A percentile compares a stretch with the other conserved stretches of the same genome.
Conservation (phyloP, 164 flowering plant species). For the Magnolia kwangsiensis region DNA sequence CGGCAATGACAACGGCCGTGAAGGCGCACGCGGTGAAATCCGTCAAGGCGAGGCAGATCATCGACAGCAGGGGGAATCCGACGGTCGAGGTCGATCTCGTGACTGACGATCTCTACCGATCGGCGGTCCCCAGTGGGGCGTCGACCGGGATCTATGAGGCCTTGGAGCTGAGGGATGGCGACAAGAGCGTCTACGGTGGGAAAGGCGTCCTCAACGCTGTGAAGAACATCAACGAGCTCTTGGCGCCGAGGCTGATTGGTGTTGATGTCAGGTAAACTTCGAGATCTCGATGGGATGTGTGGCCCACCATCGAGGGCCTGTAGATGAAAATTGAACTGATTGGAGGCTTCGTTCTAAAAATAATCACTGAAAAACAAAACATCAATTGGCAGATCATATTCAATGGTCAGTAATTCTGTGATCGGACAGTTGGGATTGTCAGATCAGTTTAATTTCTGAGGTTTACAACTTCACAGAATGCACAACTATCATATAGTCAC, state of each 20-base stretch:
- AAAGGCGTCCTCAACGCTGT: slow-evolving; percentile 88
- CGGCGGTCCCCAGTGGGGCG: slow-evolving; percentile 96
- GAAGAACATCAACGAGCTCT: slow-evolving; percentile 62
- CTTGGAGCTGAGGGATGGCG: slow-evolving; percentile 91
- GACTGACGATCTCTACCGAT: slow-evolving; percentile 70
- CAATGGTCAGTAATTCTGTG: too few species aligned
- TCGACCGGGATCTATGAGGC: slow-evolving; percentile 99
- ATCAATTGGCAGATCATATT: too few species aligned
- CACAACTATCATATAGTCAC: too few species aligned
- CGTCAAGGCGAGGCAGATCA: slow-evolving; percentile 91
- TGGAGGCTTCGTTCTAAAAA: too few species aligned
- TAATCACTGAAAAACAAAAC: too few species aligned
- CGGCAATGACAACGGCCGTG: slow-evolving; percentile 15
- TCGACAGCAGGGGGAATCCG: slow-evolving; percentile 95
- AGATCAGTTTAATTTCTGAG: too few species aligned
- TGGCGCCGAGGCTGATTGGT: slow-evolving; percentile 76
- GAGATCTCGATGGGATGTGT: too few species aligned
- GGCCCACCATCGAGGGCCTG: too few species aligned
- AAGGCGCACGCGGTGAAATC: slow-evolving; percentile 45
- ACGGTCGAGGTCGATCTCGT: slow-evolving; percentile 93
- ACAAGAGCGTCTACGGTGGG: slow-evolving; percentile 75
- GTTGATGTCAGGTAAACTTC: slow-evolving; percentile 69
- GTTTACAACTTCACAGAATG: too few species aligned
- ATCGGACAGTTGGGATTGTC: too few species aligned
- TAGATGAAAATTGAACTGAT: too few species aligned